These are phyloP conservation scores for Malbranchea zuffiana DNA, from an alignment of 2,329 filamentous ascomycete species.

Conservation along the genomic window DNA sequence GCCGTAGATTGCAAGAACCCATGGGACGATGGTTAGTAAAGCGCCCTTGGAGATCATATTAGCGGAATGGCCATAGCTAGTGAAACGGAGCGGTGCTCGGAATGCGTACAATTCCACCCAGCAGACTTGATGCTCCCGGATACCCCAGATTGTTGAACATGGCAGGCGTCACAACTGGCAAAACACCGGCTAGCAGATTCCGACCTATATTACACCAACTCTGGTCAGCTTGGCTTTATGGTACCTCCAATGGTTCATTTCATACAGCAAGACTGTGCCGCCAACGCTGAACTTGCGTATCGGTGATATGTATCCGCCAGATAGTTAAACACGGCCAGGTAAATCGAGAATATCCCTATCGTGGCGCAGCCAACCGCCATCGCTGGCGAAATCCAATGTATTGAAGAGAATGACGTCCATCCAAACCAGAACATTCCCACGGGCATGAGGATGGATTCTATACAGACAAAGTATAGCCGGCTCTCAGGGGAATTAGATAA, in stretches of 20 bases:
- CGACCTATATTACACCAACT: conserved; percentile 34
- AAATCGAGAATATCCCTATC: conserved; percentile 77
- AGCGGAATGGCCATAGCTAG: not conserved
- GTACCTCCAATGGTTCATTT: not conserved
- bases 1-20: conserved; percentile 72
- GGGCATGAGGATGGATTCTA: conserved; percentile 64
- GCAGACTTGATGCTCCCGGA: conserved; percentile 57
- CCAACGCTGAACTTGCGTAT: conserved; percentile 75
- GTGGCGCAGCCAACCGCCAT: conserved; percentile 63
- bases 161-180: conserved; percentile 63
- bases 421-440: conserved; percentile 73
- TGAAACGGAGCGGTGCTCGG: not conserved
- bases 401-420: conserved; percentile 51
- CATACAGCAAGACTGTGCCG: conserved; percentile 69
- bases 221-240: not conserved
- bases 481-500: conserved; percentile 53
- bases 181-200: conserved; percentile 70
- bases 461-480: conserved; percentile 71
- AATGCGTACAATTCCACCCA: conserved; percentile 57
- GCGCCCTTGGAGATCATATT: conserved; percentile 30
- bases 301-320: conserved; percentile 77
- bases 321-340: conserved; percentile 86
- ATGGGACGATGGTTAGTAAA: conserved; percentile 67
- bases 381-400: conserved; percentile 62
- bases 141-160: conserved; percentile 66